Percentiles rank a stretch among this genome's conserved stretches.
phyloP scores from a whole-genome alignment of 192 early-diverging fungal genomes.

The Backusella luteola region DNA sequence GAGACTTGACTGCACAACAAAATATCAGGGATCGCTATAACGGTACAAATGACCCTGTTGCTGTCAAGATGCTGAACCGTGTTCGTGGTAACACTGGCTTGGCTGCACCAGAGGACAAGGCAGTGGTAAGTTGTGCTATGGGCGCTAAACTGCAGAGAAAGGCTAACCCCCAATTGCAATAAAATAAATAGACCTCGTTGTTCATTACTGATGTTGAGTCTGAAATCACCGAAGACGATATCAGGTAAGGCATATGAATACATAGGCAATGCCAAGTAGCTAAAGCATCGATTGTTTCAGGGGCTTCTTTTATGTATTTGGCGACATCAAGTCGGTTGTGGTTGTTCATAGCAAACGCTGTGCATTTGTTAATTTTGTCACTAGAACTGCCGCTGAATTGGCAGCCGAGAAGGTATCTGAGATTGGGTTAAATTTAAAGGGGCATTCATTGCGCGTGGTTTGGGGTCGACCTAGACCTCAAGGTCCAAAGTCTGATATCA shows the following conservation, averaged over 20 bases:
- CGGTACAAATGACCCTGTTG: conserved; percentile 94
- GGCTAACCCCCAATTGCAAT: not conserved
- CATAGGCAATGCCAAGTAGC: too few species aligned
- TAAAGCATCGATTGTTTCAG: conserved; percentile 3
- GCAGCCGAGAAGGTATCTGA: conserved; percentile 67
- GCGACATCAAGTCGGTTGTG: conserved; percentile 87
- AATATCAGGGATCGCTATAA: conserved; percentile 96
- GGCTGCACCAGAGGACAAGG: conserved; percentile 73
- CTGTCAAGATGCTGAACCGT: conserved; percentile 71
- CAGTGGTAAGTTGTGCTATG: conserved; percentile 49
- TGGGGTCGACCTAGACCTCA: conserved; percentile 82
- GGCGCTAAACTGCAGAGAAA: too few species aligned
- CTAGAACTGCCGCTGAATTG: conserved; percentile 80
- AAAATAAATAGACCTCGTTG: conserved; percentile 62
- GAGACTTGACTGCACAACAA: conserved; percentile 77
- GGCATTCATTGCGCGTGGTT: conserved; percentile 65
- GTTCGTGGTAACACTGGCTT: conserved; percentile 56
- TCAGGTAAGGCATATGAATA: conserved; percentile 45
- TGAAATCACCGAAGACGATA: conserved; percentile 65
- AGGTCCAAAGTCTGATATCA: conserved; percentile 53
- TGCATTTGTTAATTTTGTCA: conserved; percentile 90
- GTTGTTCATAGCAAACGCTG: conserved; percentile 77
- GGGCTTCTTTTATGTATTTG: conserved; percentile 77
- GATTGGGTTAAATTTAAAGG: conserved; percentile 73
- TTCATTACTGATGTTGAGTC: conserved; percentile 83